Evolutionary conservation across 805 yeast genomes (phyloP).

Genomic region (Sporopachydermia lactativora): DNA sequence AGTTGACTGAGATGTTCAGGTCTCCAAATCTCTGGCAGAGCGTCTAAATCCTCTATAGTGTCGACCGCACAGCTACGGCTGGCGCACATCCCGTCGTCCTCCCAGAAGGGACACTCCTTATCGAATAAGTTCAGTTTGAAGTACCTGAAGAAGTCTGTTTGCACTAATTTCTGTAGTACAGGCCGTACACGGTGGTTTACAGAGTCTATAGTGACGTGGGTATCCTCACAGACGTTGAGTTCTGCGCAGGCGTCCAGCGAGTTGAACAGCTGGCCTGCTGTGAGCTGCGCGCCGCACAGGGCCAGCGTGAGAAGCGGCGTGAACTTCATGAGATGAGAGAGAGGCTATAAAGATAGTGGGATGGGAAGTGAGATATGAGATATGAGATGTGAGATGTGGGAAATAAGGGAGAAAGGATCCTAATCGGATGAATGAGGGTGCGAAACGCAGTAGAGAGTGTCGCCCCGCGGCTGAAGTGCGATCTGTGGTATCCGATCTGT

Average conservation of each 20-base stretch:
- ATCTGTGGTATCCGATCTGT: too few relatives aligned
- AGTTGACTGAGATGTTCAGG: constrained; percentile 55
- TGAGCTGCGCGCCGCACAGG: too few relatives aligned
- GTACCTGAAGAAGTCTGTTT: constrained; percentile 74
- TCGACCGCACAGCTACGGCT: constrained; percentile 86
- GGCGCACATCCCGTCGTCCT: constrained; percentile 70
- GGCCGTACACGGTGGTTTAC: constrained; percentile 39
- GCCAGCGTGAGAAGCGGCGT: too few relatives aligned
- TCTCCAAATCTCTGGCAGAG: constrained; percentile 58
- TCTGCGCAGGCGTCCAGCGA: constrained; percentile 1
- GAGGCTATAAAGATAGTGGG: too few relatives aligned
- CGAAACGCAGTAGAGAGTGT: too few relatives aligned
- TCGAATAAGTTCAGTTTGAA: constrained; percentile 70
- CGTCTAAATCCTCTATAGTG: constrained; percentile 57
- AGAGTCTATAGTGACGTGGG: constrained; percentile 11
- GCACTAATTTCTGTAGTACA: constrained; percentile 39
- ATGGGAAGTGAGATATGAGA: too few relatives aligned
- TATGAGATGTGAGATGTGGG: too few relatives aligned
- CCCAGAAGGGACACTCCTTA: constrained; percentile 72
- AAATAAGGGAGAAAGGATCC: too few relatives aligned
- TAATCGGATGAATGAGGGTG: too few relatives aligned
- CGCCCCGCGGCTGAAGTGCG: too few relatives aligned
- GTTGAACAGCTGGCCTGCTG: too few relatives aligned
- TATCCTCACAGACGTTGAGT: constrained; percentile 33
- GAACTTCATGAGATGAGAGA: too few relatives aligned